Evolutionary conservation across 768 basidiomycete genomes (phyloP).

Genomic region (Trametes cinnabarina): DNA sequence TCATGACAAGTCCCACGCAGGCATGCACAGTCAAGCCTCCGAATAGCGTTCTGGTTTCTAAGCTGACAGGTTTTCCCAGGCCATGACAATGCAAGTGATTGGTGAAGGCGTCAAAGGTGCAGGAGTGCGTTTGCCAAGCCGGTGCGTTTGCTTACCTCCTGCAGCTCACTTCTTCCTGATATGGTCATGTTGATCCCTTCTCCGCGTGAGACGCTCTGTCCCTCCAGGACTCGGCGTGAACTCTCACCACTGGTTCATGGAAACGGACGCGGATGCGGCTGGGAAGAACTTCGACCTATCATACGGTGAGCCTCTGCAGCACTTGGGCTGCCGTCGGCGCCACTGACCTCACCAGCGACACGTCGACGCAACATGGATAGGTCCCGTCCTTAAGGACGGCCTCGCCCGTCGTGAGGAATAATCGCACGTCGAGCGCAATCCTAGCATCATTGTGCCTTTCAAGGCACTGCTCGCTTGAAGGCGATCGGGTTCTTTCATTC

Average conservation of each 20-base stretch:
- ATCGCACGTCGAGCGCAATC: not conserved
- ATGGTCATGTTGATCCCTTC: conserved; percentile 2
- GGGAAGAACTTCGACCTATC: not conserved
- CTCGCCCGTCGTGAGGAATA: not conserved
- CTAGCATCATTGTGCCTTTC: conserved; percentile 11
- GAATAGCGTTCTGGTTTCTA: not conserved
- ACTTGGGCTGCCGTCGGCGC: not conserved
- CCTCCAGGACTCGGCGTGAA: not conserved
- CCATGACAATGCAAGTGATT: not conserved
- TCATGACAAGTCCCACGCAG: not conserved
- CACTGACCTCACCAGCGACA: not conserved
- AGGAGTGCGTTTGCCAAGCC: not conserved
- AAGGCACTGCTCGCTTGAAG: conserved; percentile 18
- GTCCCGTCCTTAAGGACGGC: not conserved
- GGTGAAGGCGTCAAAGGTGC: not conserved
- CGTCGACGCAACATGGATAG: not conserved
- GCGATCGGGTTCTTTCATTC: conserved; percentile 11
- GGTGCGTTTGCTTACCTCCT: not conserved
- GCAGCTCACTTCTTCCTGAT: not conserved
- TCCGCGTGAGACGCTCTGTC: conserved; percentile 4
- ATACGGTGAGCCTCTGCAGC: not conserved
- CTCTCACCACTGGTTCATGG: conserved; percentile 1
- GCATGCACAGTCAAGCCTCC: not conserved
- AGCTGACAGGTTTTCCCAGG: not conserved
- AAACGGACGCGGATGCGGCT: not conserved